Percentiles rank a stretch among this genome's conserved stretches.
Conservation (phyloP, 345 rosid species). For the Litchi chinensis region DNA sequence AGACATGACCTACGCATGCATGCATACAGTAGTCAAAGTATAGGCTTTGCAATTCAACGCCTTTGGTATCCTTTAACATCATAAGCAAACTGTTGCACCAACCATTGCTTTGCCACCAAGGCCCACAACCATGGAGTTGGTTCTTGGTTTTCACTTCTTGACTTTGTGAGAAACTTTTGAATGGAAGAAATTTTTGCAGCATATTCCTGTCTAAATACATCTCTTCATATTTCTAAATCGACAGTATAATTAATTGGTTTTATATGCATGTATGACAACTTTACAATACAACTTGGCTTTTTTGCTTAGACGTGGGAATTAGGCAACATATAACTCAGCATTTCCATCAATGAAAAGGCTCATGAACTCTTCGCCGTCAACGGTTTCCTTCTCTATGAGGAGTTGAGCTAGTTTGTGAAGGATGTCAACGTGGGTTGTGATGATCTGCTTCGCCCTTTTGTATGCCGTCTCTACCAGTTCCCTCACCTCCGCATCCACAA, state of each 20-base stretch:
- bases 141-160: no score
- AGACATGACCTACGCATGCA: no score
- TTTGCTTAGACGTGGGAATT: constrained; percentile 22
- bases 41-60: no score
- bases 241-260: neutral
- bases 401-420: constrained; percentile 91
- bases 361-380: constrained; percentile 99
- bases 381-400: constrained; percentile 89
- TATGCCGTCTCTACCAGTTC: constrained; percentile 83
- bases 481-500: constrained; percentile 93
- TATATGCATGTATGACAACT: constrained; percentile 13
- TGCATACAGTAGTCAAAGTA: no score
- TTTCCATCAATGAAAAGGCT: constrained; percentile 97
- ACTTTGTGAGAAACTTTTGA: no score
- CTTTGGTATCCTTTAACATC: no score
- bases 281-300: constrained; percentile 27
- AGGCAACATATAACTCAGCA: constrained; percentile 81
- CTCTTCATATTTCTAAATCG: neutral
- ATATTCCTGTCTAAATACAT: neutral
- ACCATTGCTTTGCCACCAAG: no score
- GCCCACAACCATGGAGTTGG: no score
- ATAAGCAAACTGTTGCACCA: no score
- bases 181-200: no score
- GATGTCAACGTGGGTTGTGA: constrained; percentile 74
- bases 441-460: constrained; percentile 64